Percentiles rank a stretch among this genome's conserved stretches.
Conservation (phyloP, 257 asterid genomes). For the Solanum bulbocastanum region DNA sequence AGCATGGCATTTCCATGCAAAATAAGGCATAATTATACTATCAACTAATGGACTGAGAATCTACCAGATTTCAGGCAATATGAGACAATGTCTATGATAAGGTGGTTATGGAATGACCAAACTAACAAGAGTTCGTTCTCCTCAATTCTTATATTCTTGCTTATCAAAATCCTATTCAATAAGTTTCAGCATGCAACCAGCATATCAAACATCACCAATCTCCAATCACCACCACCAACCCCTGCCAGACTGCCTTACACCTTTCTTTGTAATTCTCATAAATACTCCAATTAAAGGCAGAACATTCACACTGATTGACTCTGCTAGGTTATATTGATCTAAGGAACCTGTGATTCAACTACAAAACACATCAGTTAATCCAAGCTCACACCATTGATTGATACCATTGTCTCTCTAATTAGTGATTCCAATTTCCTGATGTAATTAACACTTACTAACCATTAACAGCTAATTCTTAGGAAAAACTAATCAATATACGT, state of each 20-base stretch:
- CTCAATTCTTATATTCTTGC: not conserved
- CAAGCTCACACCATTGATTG: not conserved
- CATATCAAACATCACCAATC: not conserved
- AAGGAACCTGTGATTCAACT: not conserved
- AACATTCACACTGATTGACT: not conserved
- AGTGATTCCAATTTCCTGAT: too few relatives aligned
- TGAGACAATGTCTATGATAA: not conserved
- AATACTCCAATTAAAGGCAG: not conserved
- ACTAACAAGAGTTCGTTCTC: not conserved
- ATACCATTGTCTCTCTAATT: not conserved
- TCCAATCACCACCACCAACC: not conserved
- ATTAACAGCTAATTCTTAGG: not conserved
- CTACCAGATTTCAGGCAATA: not conserved
- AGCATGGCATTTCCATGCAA: not conserved
- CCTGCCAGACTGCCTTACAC: not conserved
- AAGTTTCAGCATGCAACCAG: not conserved
- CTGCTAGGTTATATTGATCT: not conserved
- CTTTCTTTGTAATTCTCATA: not conserved
- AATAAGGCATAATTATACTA: not conserved
- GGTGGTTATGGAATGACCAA: not conserved
- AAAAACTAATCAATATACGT: not conserved
- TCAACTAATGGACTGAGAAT: not conserved
- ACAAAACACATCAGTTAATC: not conserved
- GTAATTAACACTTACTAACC: too few relatives aligned
- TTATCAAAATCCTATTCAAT: not conserved